phyloP scores from a whole-genome alignment of 345 rosid genomes.

The Populus nigra region DNA sequence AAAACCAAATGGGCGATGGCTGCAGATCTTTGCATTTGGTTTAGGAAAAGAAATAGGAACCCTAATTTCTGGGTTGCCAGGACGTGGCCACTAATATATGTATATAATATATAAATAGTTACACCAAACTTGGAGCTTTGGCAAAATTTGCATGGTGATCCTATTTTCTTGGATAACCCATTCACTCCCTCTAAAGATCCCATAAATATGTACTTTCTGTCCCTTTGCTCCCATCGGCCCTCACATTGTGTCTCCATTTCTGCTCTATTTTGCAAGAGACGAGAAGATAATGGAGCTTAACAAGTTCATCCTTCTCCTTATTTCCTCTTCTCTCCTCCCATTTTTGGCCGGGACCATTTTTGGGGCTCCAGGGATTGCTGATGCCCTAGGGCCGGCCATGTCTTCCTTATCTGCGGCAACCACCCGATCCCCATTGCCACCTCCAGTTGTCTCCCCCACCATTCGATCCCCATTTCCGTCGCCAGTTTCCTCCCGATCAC shows the following conservation, averaged over 20 bases:
- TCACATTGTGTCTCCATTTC: background rate
- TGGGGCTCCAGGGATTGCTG: no score
- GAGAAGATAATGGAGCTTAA: conserved; percentile 1
- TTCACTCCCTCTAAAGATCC: background rate
- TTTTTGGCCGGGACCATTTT: background rate
- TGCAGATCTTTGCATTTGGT: background rate
- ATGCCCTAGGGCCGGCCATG: background rate
- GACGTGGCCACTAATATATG: background rate
- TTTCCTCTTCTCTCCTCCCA: background rate
- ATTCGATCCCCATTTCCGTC: no score
- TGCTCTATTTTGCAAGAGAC: no score
- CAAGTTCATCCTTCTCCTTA: background rate
- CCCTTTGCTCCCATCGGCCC: background rate
- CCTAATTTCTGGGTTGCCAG: background rate
- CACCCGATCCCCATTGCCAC: background rate
- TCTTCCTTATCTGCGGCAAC: background rate
- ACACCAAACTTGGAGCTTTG: background rate
- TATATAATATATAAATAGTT: background rate
- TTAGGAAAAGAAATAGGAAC: background rate
- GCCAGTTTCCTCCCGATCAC: background rate
- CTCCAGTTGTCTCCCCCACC: background rate
- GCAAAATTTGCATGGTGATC: background rate
- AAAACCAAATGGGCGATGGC: background rate
- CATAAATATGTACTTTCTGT: background rate
- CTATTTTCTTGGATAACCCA: background rate